phyloP scores from a whole-genome alignment of 2,329 filamentous ascomycete species.

The Apiospora kogelbergensis region DNA sequence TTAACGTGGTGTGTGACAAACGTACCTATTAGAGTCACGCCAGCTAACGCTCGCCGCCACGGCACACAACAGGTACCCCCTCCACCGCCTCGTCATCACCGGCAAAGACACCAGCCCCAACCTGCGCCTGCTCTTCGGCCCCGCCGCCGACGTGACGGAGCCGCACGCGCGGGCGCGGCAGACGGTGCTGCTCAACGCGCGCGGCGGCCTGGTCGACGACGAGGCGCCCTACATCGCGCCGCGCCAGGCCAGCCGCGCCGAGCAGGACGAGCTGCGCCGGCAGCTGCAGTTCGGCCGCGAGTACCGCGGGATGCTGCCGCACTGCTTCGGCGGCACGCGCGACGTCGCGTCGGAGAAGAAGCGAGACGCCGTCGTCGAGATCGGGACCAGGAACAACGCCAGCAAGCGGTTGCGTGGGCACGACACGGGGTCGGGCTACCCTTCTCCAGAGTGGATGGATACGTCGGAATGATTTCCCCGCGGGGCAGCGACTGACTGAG shows the following conservation, averaged over 20 bases:
- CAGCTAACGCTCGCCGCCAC: background rate
- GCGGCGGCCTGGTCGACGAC: background rate
- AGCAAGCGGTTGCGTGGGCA: background rate
- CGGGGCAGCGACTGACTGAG: background rate
- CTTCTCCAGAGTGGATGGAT: constrained; percentile 1
- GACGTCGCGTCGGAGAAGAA: background rate
- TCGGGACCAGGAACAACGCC: too few relatives aligned
- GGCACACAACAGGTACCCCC: background rate
- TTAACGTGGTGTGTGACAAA: too few relatives aligned
- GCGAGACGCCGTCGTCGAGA: too few relatives aligned
- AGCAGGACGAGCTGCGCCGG: background rate
- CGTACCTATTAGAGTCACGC: too few relatives aligned
- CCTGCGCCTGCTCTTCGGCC: background rate
- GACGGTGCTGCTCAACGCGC: background rate
- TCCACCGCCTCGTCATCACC: background rate
- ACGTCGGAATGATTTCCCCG: background rate
- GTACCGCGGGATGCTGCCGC: background rate
- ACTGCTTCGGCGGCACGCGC: background rate
- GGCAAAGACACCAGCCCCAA: background rate
- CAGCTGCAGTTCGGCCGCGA: background rate
- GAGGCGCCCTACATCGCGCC: background rate
- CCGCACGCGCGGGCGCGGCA: background rate
- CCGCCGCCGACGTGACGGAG: background rate
- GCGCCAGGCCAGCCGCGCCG: background rate
- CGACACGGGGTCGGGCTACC: constrained; percentile 1